These are phyloP conservation scores for Scheffersomyces illinoinensis DNA, from an alignment of 1,139 yeast genomes.

Conservation along the genomic window DNA sequence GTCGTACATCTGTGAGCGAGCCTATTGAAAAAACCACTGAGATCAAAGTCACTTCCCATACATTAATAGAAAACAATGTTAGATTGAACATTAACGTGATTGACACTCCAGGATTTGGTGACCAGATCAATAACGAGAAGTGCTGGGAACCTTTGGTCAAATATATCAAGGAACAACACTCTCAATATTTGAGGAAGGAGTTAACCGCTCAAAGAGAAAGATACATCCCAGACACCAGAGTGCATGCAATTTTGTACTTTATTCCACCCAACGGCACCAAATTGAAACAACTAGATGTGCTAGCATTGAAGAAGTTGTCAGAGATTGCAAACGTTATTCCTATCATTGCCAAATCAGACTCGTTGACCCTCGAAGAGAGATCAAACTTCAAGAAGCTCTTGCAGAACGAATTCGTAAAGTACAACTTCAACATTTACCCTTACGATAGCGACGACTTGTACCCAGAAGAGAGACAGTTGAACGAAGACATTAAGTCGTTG, in stretches of 20 bases:
- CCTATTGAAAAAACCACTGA: slow-evolving; percentile 89
- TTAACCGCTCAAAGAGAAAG: slow-evolving; percentile 94
- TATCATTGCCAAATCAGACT: slow-evolving; percentile 89
- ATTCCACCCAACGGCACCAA: slow-evolving; percentile 86
- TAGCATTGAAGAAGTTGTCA: slow-evolving; percentile 78
- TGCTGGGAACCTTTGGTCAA: slow-evolving; percentile 97
- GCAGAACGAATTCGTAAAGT: slow-evolving; percentile 75
- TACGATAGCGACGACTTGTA: slow-evolving; percentile 74
- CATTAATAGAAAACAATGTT: slow-evolving; percentile 80
- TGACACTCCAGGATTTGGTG: slow-evolving; percentile 98
- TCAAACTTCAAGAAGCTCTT: slow-evolving; percentile 69
- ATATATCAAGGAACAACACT: slow-evolving; percentile 95
- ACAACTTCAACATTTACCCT: slow-evolving; percentile 82
- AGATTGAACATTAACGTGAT: slow-evolving; percentile 81
- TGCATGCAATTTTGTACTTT: slow-evolving; percentile 90
- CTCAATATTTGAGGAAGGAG: slow-evolving; percentile 89
- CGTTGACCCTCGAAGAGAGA: slow-evolving; percentile 85
- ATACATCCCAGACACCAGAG: slow-evolving; percentile 84
- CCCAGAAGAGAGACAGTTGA: slow-evolving; percentile 79
- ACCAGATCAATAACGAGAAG: slow-evolving; percentile 91
- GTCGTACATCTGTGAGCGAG: slow-evolving; percentile 64
- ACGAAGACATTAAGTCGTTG: slow-evolving; percentile 72
- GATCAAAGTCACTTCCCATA: slow-evolving; percentile 71
- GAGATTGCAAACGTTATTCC: slow-evolving; percentile 96
- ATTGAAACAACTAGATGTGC: slow-evolving; percentile 77